Conservation (phyloP, 2,329 filamentous ascomycete genomes). For the Claviceps digitariae region DNA sequence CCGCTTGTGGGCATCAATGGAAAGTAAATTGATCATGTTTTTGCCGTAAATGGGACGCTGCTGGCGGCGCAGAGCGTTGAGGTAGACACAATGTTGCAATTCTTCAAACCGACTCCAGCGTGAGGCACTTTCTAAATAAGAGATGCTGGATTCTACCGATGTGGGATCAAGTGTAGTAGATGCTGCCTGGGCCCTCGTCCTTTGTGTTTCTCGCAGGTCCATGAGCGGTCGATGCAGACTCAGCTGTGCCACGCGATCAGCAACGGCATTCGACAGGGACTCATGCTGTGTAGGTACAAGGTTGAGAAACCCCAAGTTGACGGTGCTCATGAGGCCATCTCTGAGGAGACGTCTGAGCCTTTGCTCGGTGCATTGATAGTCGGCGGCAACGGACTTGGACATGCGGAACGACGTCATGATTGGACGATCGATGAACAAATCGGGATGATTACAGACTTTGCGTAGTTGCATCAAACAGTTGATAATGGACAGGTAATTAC, state of each 20-base stretch:
- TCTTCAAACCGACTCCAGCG: slow-evolving; percentile 62
- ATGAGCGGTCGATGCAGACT: slow-evolving; percentile 58
- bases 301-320: slow-evolving; percentile 67
- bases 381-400: slow-evolving; percentile 60
- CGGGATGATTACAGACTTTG: slow-evolving; percentile 97
- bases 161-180: slow-evolving; percentile 46
- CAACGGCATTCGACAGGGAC: slow-evolving; percentile 39
- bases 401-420: slow-evolving; percentile 97
- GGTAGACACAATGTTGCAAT: slow-evolving; percentile 65
- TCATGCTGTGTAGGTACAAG: slow-evolving; percentile 63
- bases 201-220: slow-evolving; percentile 60
- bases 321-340: slow-evolving; percentile 45
- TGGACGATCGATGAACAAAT: slow-evolving; percentile 87
- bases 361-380: slow-evolving; percentile 60
- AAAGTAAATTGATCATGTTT: slow-evolving; percentile 61
- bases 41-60: slow-evolving; percentile 71
- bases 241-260: slow-evolving; percentile 47
- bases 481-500: slow-evolving; percentile 96
- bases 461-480: slow-evolving; percentile 95
- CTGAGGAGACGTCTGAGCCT: slow-evolving; percentile 54
- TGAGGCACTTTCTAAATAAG: slow-evolving; percentile 57
- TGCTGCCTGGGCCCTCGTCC: slow-evolving; percentile 42
- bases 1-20: slow-evolving; percentile 45
- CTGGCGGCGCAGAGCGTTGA: slow-evolving; percentile 70
- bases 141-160: slow-evolving; percentile 54